These are phyloP conservation scores for Arthromyces matolae DNA, from an alignment of 768 basidiomycete genomes.

Conservation along the genomic window DNA sequence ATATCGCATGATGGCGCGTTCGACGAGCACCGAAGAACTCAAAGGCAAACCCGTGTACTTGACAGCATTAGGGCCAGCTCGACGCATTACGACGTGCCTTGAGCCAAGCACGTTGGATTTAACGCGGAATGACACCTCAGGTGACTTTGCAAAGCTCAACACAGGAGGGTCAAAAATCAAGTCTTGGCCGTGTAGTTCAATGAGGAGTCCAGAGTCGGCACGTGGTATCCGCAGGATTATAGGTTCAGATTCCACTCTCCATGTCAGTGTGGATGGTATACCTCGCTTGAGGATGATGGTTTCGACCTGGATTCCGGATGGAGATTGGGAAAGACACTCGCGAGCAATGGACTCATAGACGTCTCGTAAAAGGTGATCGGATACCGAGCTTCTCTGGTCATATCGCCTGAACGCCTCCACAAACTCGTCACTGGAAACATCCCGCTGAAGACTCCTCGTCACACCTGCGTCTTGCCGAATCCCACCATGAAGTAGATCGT, in stretches of 20 bases:
- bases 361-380: slow-evolving; percentile 72
- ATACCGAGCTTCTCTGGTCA: slow-evolving; percentile 66
- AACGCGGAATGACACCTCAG: slow-evolving; percentile 86
- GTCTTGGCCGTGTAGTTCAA: slow-evolving; percentile 86
- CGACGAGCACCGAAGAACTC: slow-evolving; percentile 73
- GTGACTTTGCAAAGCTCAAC: slow-evolving; percentile 72
- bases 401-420: slow-evolving; percentile 76
- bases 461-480: slow-evolving; percentile 59
- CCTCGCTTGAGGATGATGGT: slow-evolving; percentile 71
- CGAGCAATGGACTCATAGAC: slow-evolving; percentile 75
- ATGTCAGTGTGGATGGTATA: slow-evolving; percentile 76
- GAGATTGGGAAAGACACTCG: slow-evolving; percentile 71
- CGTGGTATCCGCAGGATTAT: slow-evolving; percentile 84
- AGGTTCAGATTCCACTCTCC: slow-evolving; percentile 83
- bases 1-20: slow-evolving; percentile 94
- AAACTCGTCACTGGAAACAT: slow-evolving; percentile 75
- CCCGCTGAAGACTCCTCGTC: slow-evolving; percentile 49
- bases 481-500: slow-evolving; percentile 80
- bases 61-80: slow-evolving; percentile 79
- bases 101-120: slow-evolving; percentile 82
- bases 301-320: slow-evolving; percentile 44
- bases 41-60: slow-evolving; percentile 79
- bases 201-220: slow-evolving; percentile 75
- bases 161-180: slow-evolving; percentile 84
- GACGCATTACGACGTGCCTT: slow-evolving; percentile 79